phyloP scores from a whole-genome alignment of 2,329 filamentous ascomycete genomes.

The Didymosphaeria variabile region DNA sequence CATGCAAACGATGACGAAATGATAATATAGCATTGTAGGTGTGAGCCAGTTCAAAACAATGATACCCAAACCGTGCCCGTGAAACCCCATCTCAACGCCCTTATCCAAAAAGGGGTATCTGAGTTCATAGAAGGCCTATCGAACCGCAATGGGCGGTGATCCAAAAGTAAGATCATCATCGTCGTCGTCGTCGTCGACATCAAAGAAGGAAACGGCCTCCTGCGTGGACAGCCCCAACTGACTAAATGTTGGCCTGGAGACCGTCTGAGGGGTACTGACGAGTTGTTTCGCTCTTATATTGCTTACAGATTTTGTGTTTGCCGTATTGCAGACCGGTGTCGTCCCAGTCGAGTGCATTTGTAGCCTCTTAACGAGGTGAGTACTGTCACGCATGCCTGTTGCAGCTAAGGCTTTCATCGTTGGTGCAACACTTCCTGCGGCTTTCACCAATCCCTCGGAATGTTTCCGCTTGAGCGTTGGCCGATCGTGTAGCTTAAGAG shows the following conservation, averaged over 20 bases:
- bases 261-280: neutral
- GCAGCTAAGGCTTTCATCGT: neutral
- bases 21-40: conserved; percentile 31
- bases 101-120: conserved; percentile 18
- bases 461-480: neutral
- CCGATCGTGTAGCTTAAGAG: neutral
- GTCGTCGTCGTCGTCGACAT: conserved; percentile 25
- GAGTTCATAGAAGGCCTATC: conserved; percentile 9
- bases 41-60: neutral
- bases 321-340: neutral
- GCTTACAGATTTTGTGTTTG: neutral
- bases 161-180: conserved; percentile 23
- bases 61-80: conserved; percentile 6
- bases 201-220: conserved; percentile 37
- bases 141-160: conserved; percentile 32
- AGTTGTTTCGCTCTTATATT: neutral
- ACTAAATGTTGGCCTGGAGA: conserved; percentile 12
- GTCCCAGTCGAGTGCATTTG: neutral
- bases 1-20: conserved; percentile 32
- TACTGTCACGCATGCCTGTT: neutral
- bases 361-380: neutral
- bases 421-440: neutral
- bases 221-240: conserved; percentile 40
- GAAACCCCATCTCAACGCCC: neutral
- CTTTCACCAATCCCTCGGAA: neutral